These are phyloP conservation scores for Circinella umbellata DNA, from an alignment of 371 early-diverging fungal species.

Conservation along the genomic window DNA sequence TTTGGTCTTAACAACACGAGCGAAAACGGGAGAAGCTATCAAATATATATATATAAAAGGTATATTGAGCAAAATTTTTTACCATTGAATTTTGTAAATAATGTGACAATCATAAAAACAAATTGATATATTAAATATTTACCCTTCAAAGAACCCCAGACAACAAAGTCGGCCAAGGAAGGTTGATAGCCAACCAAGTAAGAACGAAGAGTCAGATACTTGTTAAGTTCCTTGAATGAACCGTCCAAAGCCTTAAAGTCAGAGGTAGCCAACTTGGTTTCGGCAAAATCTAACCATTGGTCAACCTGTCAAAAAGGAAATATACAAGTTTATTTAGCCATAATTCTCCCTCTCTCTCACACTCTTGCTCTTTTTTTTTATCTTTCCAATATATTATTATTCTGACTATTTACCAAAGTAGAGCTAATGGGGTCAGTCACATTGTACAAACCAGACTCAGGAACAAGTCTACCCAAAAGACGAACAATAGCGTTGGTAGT, in stretches of 20 bases:
- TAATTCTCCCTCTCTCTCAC: background rate
- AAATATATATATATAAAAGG: background rate
- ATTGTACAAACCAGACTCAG: conserved; percentile 47
- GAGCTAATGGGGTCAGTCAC: conserved; percentile 45
- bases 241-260: conserved; percentile 78
- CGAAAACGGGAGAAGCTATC: conserved; percentile 78
- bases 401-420: conserved; percentile 33
- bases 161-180: conserved; percentile 82
- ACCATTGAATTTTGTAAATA: too few relatives aligned
- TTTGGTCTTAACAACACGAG: conserved; percentile 77
- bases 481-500: conserved; percentile 49
- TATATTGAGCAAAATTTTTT: background rate
- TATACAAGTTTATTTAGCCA: background rate
- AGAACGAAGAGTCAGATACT: conserved; percentile 79
- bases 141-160: conserved; percentile 90
- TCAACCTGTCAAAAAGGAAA: conserved; percentile 42
- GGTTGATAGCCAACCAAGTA: conserved; percentile 82
- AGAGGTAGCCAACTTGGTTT: conserved; percentile 56
- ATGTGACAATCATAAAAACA: too few relatives aligned
- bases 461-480: conserved; percentile 44
- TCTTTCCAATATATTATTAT: background rate
- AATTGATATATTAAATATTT: background rate
- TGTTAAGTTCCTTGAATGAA: conserved; percentile 73
- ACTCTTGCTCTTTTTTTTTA: background rate
- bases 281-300: conserved; percentile 71